Conservation (phyloP, 169 alveolate species). For the Plasmodium cynomolgi region DNA sequence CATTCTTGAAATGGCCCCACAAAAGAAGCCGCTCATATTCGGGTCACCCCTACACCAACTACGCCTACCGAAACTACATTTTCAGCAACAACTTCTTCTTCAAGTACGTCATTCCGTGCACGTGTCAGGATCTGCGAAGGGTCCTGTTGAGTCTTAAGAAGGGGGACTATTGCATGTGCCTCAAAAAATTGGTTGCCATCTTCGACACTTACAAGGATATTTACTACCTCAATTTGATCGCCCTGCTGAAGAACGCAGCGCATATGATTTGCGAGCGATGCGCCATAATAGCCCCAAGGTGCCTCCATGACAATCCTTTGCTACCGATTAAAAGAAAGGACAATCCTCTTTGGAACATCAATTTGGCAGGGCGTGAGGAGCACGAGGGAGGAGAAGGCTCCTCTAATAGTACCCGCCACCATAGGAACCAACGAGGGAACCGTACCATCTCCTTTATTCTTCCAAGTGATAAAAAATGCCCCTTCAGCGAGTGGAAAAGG, state of each 20-base stretch:
- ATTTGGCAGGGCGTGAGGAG: neutral
- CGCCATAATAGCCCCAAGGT: neutral
- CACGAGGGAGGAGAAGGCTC: neutral
- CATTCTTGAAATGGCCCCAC: neutral
- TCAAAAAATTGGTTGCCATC: neutral
- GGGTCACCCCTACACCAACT: neutral
- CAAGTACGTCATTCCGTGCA: conserved; percentile 6
- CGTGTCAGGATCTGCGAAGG: neutral
- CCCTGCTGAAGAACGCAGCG: neutral
- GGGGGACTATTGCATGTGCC: conserved; percentile 4
- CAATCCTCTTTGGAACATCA: neutral
- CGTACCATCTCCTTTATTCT: neutral
- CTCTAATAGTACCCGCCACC: neutral
- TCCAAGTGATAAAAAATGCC: neutral
- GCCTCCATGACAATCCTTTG: neutral
- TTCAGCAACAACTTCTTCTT: conserved; percentile 44
- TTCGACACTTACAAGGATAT: conserved; percentile 14
- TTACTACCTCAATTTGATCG: neutral
- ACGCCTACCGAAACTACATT: conserved; percentile 32
- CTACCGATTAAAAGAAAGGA: neutral
- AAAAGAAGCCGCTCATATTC: neutral
- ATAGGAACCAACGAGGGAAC: neutral
- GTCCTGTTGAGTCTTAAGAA: neutral
- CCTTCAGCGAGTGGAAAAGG: neutral
- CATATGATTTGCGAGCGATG: neutral